phyloP scores from a whole-genome alignment of 2,329 filamentous ascomycete genomes.

The Teratosphaeria viscida region DNA sequence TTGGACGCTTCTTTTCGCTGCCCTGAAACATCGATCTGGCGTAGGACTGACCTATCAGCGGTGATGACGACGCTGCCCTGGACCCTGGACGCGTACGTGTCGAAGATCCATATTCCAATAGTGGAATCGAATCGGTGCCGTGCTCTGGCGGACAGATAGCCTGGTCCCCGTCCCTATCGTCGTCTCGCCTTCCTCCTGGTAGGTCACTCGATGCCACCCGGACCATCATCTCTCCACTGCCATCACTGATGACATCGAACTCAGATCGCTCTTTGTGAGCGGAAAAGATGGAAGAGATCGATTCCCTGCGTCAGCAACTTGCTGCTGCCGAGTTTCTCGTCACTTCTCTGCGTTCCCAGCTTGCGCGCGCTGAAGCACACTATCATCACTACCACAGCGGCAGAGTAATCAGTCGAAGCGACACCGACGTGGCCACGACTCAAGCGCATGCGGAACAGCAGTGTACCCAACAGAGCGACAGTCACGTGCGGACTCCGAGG shows the following conservation, averaged over 20 bases:
- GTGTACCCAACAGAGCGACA: not conserved
- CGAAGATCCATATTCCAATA: not conserved
- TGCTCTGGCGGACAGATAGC: not conserved
- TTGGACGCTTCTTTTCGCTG: not conserved
- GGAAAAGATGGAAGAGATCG: conserved; percentile 1
- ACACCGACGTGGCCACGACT: not conserved
- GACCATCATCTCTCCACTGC: not conserved
- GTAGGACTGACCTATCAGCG: not conserved
- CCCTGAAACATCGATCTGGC: not conserved
- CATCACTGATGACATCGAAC: not conserved
- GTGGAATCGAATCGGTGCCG: not conserved
- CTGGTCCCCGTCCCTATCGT: not conserved
- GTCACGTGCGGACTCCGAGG: not conserved
- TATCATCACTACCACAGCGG: conserved; percentile 1
- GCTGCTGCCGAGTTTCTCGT: conserved; percentile 1
- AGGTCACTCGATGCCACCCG: conserved; percentile 1
- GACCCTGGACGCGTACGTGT: not conserved
- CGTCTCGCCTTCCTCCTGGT: not conserved
- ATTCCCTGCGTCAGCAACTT: conserved; percentile 3
- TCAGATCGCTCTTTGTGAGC: not conserved
- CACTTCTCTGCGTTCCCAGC: not conserved
- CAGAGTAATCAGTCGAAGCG: not conserved
- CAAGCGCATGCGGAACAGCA: not conserved
- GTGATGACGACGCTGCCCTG: not conserved
- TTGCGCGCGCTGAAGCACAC: not conserved